Evolutionary conservation across 768 basidiomycete genomes (phyloP), one percentile per base, ranked within the genome.

Genomic region (Agaricus sinodeliciosus): DNA sequence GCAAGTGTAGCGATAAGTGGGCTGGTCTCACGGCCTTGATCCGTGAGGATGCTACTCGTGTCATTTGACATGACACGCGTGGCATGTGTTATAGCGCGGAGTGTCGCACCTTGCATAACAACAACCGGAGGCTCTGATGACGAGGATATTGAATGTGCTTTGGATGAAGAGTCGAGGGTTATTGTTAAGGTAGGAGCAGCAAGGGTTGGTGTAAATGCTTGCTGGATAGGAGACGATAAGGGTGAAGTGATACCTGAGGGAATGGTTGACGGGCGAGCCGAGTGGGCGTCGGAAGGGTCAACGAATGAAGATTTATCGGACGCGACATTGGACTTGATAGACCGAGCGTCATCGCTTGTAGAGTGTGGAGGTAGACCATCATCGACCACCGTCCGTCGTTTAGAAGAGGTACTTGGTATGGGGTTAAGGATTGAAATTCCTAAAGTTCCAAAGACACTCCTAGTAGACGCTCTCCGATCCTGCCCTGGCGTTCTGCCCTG

Each of bases 21-120:
- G 7, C 78, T 72, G 0, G 84, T 82, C 9, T 86, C 87, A 3
- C 65, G 70, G 0, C 86, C 88, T 53, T 82, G 77, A 63, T 91
- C 85, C 0, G 78, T 76, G 9, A 93, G 76, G 51, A 93, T 80
- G 58, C 87, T 89, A 11, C 77, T 71, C 0, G 90, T 78, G 59
- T 88, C 88, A 2, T 81, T 75, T 0, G 87, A 87, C 89, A 93
- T 91, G n/a, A 92, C 85, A 3, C 90, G 81, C 1, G 86, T 92
- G 1, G 90, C 89, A 50, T 91, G 84, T 15, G 80, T 78, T 50
- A 93, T 90, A 1, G 90, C 90, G 5, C 80, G 80, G 2, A 93
- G 63, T 0, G 87, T 78, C 0, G 82, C 66, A 1, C 88, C 86
- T 60, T 91, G 89, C 6, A 65, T 64, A 6, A 68, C 50, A 7